phyloP scores from a whole-genome alignment of 2,329 filamentous ascomycete genomes.

The Calonectria pseudoreteaudii region DNA sequence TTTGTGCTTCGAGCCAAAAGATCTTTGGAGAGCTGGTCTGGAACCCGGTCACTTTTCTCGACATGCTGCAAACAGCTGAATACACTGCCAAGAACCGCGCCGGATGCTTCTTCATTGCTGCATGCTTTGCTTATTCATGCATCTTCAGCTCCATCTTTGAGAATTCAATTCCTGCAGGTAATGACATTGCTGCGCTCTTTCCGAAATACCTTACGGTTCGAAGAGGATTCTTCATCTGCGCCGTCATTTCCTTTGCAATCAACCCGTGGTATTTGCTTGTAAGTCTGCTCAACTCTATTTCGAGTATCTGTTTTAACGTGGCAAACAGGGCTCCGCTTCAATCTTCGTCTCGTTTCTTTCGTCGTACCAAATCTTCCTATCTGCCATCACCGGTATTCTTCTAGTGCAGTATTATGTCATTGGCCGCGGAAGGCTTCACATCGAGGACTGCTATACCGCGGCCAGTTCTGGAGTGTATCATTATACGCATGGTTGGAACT shows the following conservation, averaged over 20 bases:
- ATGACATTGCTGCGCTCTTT: conserved; percentile 11
- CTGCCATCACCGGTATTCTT: conserved; percentile 55
- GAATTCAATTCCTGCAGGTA: conserved; percentile 13
- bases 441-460: conserved; percentile 8
- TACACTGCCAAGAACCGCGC: conserved; percentile 9
- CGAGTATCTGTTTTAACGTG: neutral
- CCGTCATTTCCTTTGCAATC: conserved; percentile 8
- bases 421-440: neutral
- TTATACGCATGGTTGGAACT: conserved; percentile 15
- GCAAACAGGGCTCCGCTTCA: conserved; percentile 5
- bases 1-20: conserved; percentile 11
- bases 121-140: conserved; percentile 19
- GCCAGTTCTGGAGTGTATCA: conserved; percentile 14
- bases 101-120: conserved; percentile 17
- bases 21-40: conserved; percentile 15
- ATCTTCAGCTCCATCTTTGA: conserved; percentile 20
- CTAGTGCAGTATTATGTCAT: conserved; percentile 57
- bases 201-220: conserved; percentile 11
- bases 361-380: conserved; percentile 55
- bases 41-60: conserved; percentile 14
- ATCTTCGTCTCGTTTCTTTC: conserved; percentile 39
- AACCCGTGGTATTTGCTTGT: conserved; percentile 16
- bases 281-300: neutral
- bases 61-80: neutral
- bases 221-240: conserved; percentile 14